Conservation (phyloP, 2,329 filamentous ascomycete species). For the Colletotrichum costaricense region DNA sequence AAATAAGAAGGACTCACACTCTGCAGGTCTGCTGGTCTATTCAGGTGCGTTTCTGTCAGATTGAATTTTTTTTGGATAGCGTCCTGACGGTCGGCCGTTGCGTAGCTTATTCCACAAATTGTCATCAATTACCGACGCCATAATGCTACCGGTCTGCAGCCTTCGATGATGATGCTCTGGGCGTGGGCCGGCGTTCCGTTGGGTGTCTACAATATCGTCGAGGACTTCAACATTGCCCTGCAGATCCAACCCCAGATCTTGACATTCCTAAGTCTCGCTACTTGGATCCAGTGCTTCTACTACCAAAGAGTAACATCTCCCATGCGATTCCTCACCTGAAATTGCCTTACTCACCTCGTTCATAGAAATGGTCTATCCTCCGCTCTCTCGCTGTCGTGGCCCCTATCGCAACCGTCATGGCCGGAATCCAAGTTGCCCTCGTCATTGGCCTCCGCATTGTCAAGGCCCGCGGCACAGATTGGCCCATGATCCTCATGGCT, state of each 20-base stretch:
- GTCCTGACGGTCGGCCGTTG: neutral
- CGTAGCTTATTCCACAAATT: constrained; percentile 75
- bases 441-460: constrained; percentile 67
- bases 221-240: constrained; percentile 54
- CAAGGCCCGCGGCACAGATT: constrained; percentile 56
- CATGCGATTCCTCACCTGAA: neutral
- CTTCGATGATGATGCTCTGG: constrained; percentile 80
- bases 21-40: constrained; percentile 72
- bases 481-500: constrained; percentile 76
- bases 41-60: constrained; percentile 54
- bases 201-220: constrained; percentile 61
- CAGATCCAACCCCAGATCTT: constrained; percentile 57
- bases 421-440: constrained; percentile 67
- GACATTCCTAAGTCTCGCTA: constrained; percentile 53
- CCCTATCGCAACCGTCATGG: constrained; percentile 67
- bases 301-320: constrained; percentile 50
- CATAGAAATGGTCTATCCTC: constrained; percentile 62
- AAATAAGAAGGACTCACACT: constrained; percentile 23
- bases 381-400: constrained; percentile 61
- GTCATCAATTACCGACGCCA: constrained; percentile 75
- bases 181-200: constrained; percentile 75
- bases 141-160: constrained; percentile 72
- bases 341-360: constrained; percentile 3
- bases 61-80: neutral
- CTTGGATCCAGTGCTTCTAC: constrained; percentile 57